Conservation (phyloP, 225 moss, liverwort and hornwort genomes). For the Bryum argenteum region DNA sequence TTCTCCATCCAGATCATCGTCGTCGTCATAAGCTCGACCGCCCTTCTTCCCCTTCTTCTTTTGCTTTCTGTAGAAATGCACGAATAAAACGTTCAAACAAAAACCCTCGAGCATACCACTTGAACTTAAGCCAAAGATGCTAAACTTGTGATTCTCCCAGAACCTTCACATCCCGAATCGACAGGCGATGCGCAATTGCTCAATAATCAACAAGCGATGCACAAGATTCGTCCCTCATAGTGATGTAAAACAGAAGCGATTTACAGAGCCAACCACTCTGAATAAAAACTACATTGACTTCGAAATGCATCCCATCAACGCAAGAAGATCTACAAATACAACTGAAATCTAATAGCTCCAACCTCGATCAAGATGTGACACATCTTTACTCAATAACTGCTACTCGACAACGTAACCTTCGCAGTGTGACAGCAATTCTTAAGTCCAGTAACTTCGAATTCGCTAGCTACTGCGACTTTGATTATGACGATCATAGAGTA, state of each 20-base stretch:
- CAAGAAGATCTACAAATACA: background rate
- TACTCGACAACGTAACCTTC: background rate
- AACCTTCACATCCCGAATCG: slow-evolving; percentile 12
- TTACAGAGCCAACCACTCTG: background rate
- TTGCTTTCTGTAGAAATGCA: slow-evolving; percentile 45
- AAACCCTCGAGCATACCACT: background rate
- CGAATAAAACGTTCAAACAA: slow-evolving; percentile 1
- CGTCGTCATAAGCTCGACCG: slow-evolving; percentile 65
- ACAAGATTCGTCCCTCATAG: background rate
- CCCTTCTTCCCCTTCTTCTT: slow-evolving; percentile 76
- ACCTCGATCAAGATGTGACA: background rate
- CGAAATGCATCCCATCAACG: background rate
- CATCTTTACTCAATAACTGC: background rate
- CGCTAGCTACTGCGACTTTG: slow-evolving; percentile 1
- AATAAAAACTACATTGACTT: background rate
- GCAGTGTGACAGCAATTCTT: background rate
- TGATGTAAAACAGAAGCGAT: background rate
- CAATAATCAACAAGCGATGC: background rate
- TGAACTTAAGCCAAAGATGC: background rate
- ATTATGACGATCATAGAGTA: background rate
- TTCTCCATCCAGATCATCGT: slow-evolving; percentile 79
- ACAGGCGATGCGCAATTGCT: background rate
- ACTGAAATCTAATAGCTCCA: background rate
- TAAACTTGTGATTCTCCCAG: slow-evolving; percentile 1
- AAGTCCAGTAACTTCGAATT: background rate